These are phyloP conservation scores for Nemania abortiva DNA, from an alignment of 2,329 filamentous ascomycete genomes.

Conservation along the genomic window DNA sequence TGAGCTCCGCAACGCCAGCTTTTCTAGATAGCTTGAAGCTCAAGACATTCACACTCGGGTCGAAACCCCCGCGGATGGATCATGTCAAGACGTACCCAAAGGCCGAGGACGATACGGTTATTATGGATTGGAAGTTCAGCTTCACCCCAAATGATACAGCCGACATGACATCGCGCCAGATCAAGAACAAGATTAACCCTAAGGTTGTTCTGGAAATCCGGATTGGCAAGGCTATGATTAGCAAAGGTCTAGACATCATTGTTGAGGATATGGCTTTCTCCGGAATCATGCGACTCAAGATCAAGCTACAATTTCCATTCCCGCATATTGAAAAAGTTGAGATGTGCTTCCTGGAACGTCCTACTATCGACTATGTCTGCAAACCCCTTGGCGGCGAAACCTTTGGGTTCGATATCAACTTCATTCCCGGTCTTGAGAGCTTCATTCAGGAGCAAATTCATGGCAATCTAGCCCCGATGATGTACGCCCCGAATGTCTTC, in stretches of 20 bases:
- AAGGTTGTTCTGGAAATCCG: constrained; percentile 96
- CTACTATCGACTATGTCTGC: constrained; percentile 95
- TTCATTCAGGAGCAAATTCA: constrained; percentile 99
- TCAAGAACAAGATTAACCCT: constrained; percentile 96
- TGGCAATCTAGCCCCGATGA: constrained; percentile 92
- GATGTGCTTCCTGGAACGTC: constrained; percentile 91
- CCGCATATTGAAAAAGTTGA: constrained; percentile 95
- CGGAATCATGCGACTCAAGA: constrained; percentile 95
- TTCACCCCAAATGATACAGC: constrained; percentile 95
- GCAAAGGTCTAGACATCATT: constrained; percentile 96
- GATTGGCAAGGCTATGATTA: constrained; percentile 95
- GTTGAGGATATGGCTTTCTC: constrained; percentile 98
- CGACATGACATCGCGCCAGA: constrained; percentile 89
- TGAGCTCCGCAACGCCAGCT: constrained; percentile 89
- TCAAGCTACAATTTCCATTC: constrained; percentile 96
- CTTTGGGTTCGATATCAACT: constrained; percentile 98
- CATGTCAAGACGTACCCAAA: constrained; percentile 99
- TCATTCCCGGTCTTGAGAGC: constrained; percentile 91
- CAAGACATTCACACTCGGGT: constrained; percentile 92
- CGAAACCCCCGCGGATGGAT: constrained; percentile 94
- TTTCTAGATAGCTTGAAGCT: constrained; percentile 95
- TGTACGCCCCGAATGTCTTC: constrained; percentile 98
- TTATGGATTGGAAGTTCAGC: constrained; percentile 99
- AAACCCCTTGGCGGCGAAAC: constrained; percentile 96
- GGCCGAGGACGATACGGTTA: constrained; percentile 91